Conservation (phyloP, 345 rosid species). For the Melaleuca alternifolia region DNA sequence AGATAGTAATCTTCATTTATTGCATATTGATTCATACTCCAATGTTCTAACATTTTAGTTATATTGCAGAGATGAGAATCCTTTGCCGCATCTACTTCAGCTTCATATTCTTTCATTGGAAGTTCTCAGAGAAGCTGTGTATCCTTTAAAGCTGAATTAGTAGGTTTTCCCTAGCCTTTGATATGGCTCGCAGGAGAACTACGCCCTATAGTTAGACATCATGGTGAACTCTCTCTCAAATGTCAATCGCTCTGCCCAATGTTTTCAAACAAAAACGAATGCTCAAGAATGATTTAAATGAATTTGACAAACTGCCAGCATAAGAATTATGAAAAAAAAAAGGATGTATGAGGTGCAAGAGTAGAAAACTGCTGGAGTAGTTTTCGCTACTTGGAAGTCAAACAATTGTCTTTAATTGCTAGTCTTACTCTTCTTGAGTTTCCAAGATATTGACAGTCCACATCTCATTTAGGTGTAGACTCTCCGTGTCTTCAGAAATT, state of each 20-base stretch:
- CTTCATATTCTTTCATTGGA: slow-evolving; percentile 58
- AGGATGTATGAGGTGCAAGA: background rate
- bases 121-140: slow-evolving; percentile 71
- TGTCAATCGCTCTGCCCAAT: background rate
- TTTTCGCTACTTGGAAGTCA: background rate
- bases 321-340: background rate
- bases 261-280: background rate
- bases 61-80: slow-evolving; percentile 37
- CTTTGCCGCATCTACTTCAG: slow-evolving; percentile 31
- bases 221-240: background rate
- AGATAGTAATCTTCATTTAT: background rate
- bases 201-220: background rate
- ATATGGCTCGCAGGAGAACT: background rate
- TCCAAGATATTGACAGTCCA: background rate
- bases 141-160: slow-evolving; percentile 27
- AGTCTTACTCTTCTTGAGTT: background rate
- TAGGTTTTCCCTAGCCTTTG: background rate
- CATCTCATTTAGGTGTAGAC: background rate
- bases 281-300: background rate
- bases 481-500: background rate
- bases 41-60: slow-evolving; percentile 1
- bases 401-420: background rate
- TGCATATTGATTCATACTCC: slow-evolving; percentile 4
- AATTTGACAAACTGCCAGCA: background rate
- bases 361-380: background rate